Percentiles rank a stretch among this genome's conserved stretches.
phyloP scores from a whole-genome alignment of 345 rosid genomes.

The Nasturtium officinale region DNA sequence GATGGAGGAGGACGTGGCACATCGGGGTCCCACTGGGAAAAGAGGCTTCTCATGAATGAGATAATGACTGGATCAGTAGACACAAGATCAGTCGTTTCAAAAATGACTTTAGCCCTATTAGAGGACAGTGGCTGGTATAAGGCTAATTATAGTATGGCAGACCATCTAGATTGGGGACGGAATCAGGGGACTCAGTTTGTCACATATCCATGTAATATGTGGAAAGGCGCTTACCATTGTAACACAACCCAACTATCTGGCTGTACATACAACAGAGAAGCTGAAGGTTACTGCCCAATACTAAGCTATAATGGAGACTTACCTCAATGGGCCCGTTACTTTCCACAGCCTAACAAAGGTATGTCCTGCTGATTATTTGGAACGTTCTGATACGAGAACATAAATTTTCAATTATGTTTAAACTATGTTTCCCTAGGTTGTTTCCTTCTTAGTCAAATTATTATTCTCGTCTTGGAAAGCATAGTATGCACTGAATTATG shows the following conservation, averaged over 20 bases:
- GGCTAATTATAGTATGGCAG: slow-evolving; percentile 98
- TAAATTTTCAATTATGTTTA: background rate
- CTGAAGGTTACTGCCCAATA: slow-evolving; percentile 99
- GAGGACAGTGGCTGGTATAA: slow-evolving; percentile 99
- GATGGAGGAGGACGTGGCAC: slow-evolving; percentile 99
- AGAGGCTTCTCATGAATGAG: slow-evolving; percentile 97
- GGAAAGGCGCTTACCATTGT: slow-evolving; percentile 98
- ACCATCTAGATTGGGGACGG: slow-evolving; percentile 95
- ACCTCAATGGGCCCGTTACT: slow-evolving; percentile 97
- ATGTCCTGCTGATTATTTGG: slow-evolving; percentile 17
- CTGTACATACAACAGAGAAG: slow-evolving; percentile 98
- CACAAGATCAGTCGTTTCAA: slow-evolving; percentile 95
- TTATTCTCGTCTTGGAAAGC: background rate
- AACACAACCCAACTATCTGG: slow-evolving; percentile 92
- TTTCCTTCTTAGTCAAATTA: too few species aligned
- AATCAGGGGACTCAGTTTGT: slow-evolving; percentile 95
- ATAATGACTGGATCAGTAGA: slow-evolving; percentile 99
- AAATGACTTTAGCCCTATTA: slow-evolving; percentile 92
- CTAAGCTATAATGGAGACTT: slow-evolving; percentile 89
- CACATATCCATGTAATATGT: slow-evolving; percentile 86
- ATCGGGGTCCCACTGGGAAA: slow-evolving; percentile 99
- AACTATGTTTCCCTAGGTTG: background rate
- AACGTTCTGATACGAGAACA: background rate
- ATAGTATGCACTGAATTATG: background rate
- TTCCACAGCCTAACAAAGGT: slow-evolving; percentile 98